Base-by-base conservation (phyloP, 2,329 filamentous ascomycete genomes). In the Dactylonectria macrodidyma region DNA sequence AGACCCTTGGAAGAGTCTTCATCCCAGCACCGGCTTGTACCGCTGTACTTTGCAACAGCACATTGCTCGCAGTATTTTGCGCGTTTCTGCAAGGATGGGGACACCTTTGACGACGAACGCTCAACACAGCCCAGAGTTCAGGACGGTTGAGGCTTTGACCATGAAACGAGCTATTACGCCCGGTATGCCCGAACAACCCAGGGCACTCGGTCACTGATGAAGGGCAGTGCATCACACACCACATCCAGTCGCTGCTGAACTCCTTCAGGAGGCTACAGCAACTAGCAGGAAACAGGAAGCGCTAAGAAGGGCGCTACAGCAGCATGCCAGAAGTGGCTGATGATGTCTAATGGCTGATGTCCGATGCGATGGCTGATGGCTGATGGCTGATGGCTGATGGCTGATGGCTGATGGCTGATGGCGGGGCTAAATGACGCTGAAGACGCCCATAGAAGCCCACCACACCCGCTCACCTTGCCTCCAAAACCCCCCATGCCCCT, bases 401-500 rank as follows among this genome's bases (percentile, higher is more conserved):
- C 38, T 6, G 38, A 12, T 14, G 38, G 47, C 26, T 52, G 59
- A 67, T 71, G 61, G 57, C 57, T 67, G 55, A 65, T 61, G 70
- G 72, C 62, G 72, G 71, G 73, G 71, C 62, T 58, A 46, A 71
- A 47, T 54, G 71, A 63, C 63, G 46, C 63, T 34, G 69, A 47
- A 54, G 71, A 65, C 63, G 52, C 63, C 44, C 24, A 61, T 51
- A 47, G 57, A 61, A 65, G 50, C 51, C 59, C 67, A 65, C 38
- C 60, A 61, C 60, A 44, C 51, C 59, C 67, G 67, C 38, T 62
- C 63, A 61, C 59, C 57, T 55, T 44, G 41, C 41, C 7, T n/a
- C 41, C 41, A n/a, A 7, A n/a, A 44, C 41, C 41, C 41, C 41
- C 41, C n/a, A 14, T n/a, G 14, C 14, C 14, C 41, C 41, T n/a